Conservation (phyloP, 192 early-diverging fungal genomes). For the Kickxella alabastrina region DNA sequence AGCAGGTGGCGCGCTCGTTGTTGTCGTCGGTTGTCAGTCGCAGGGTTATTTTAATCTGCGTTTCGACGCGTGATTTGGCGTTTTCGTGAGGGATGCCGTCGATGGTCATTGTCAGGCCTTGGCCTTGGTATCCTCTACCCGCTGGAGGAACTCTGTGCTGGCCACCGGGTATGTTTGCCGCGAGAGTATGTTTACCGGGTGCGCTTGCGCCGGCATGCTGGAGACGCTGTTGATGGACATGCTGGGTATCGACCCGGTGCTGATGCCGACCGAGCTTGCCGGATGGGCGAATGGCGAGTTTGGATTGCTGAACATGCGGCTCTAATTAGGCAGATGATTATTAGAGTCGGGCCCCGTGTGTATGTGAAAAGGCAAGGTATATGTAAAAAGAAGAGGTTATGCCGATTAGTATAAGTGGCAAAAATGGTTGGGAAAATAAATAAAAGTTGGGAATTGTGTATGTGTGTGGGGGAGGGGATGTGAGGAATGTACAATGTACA, state of each 20-base stretch:
- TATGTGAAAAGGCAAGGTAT: no score
- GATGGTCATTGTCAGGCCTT: conserved; percentile 33
- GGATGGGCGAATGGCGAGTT: conserved; percentile 12
- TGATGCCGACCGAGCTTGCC: neutral
- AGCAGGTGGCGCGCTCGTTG: conserved; percentile 68
- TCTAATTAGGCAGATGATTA: no score
- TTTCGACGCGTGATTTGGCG: conserved; percentile 89
- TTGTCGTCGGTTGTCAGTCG: conserved; percentile 65
- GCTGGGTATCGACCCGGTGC: conserved; percentile 2
- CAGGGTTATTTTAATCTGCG: conserved; percentile 88
- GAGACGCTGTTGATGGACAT: conserved; percentile 8
- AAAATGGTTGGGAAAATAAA: no score
- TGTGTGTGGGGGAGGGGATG: no score
- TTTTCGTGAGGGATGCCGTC: conserved; percentile 50
- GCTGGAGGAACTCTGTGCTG: conserved; percentile 29
- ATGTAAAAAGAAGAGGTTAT: no score
- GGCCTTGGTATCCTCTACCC: conserved; percentile 35
- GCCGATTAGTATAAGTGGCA: no score
- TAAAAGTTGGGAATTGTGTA: no score
- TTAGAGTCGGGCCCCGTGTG: neutral
- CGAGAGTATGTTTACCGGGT: conserved; percentile 7
- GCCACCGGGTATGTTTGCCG: conserved; percentile 11
- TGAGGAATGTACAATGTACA: no score
- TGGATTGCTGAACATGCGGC: conserved; percentile 16
- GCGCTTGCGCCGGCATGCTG: neutral